A percentile compares a stretch with the other conserved stretches of the same genome.
phyloP scores from a whole-genome alignment of 768 basidiomycete genomes.

The Pholiota conissans region DNA sequence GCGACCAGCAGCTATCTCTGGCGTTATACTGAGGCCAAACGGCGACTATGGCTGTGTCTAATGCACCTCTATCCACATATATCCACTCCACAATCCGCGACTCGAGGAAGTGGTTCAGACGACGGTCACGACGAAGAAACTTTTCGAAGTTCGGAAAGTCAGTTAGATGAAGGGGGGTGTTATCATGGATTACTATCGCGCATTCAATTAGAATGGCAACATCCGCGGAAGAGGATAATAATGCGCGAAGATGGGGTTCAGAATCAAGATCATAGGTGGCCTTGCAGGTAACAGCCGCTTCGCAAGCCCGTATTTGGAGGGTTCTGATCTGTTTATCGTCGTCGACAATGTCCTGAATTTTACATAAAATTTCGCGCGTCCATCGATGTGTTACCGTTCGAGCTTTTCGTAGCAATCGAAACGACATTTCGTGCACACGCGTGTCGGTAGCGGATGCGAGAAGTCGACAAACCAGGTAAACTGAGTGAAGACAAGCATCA shows the following conservation, averaged over 20 bases:
- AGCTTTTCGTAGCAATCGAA: slow-evolving; percentile 28
- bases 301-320: slow-evolving; percentile 28
- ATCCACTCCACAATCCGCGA: slow-evolving; percentile 15
- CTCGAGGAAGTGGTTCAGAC: slow-evolving; percentile 30
- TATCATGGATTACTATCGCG: slow-evolving; percentile 29
- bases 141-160: slow-evolving; percentile 13
- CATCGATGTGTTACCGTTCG: slow-evolving; percentile 35
- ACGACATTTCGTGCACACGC: slow-evolving; percentile 16
- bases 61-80: slow-evolving; percentile 15
- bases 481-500: slow-evolving; percentile 25
- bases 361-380: slow-evolving; percentile 30
- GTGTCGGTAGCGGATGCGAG: slow-evolving; percentile 24
- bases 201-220: slow-evolving; percentile 31
- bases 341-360: slow-evolving; percentile 17
- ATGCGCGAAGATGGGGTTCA: slow-evolving; percentile 5
- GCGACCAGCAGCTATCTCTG: slow-evolving; percentile 12
- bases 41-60: slow-evolving; percentile 26
- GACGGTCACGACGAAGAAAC: slow-evolving; percentile 30
- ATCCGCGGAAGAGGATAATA: slow-evolving; percentile 21
- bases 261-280: slow-evolving; percentile 38
- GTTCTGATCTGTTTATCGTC: slow-evolving; percentile 10
- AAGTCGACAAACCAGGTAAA: slow-evolving; percentile 38
- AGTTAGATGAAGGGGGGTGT: slow-evolving; percentile 18
- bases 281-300: slow-evolving; percentile 39
- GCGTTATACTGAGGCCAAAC: slow-evolving; percentile 31